Evolutionary conservation across 2,329 filamentous ascomycete species (phyloP).

Genomic region (Penicillium sp.): DNA sequence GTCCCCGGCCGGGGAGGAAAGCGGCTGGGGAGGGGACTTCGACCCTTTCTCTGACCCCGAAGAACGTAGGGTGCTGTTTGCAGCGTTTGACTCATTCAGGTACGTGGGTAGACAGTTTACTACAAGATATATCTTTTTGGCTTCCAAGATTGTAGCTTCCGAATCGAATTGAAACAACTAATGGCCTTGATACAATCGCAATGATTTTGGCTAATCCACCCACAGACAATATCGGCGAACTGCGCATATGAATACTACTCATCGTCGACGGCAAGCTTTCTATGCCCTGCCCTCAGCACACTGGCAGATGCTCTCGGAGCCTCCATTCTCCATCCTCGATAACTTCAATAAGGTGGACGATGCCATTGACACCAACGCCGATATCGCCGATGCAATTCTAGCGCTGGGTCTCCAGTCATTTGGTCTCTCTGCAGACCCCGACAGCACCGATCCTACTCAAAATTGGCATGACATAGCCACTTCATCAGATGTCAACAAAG

Average conservation of each 20-base stretch:
- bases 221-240: conserved; percentile 76
- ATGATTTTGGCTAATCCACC: background rate
- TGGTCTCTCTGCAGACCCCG: conserved; percentile 45
- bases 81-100: conserved; percentile 85
- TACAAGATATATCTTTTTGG: background rate
- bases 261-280: conserved; percentile 85
- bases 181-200: background rate
- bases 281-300: conserved; percentile 83
- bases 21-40: conserved; percentile 60
- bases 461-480: conserved; percentile 72
- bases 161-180: background rate
- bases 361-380: conserved; percentile 84
- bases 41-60: conserved; percentile 71
- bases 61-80: conserved; percentile 75
- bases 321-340: conserved; percentile 79
- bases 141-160: background rate
- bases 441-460: conserved; percentile 43
- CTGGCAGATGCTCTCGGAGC: conserved; percentile 75
- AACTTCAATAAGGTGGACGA: conserved; percentile 76
- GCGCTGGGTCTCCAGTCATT: conserved; percentile 67
- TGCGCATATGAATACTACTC: conserved; percentile 86
- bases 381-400: conserved; percentile 76
- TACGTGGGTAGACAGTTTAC: conserved; percentile 48
- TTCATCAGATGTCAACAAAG: conserved; percentile 78
- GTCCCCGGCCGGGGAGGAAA: conserved; percentile 11